These are phyloP conservation scores for Penicillium sp. DNA, from an alignment of 2,329 filamentous ascomycete genomes.

Conservation along the genomic window DNA sequence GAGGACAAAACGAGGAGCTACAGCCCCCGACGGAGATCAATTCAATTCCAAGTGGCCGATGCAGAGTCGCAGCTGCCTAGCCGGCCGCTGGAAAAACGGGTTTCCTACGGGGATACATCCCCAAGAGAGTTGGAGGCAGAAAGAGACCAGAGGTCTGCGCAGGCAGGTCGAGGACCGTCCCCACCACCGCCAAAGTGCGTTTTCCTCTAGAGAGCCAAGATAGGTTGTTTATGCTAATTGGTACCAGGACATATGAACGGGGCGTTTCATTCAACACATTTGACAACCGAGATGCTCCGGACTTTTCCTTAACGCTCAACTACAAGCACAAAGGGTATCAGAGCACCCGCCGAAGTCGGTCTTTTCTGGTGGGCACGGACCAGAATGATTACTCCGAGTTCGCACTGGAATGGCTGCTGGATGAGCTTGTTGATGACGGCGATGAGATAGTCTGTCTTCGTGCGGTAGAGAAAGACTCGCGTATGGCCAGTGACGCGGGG, in stretches of 20 bases:
- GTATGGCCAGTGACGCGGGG: conserved; percentile 60
- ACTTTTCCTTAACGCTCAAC: conserved; percentile 78
- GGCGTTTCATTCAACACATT: conserved; percentile 76
- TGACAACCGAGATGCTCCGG: conserved; percentile 62
- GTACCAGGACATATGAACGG: conserved; percentile 58
- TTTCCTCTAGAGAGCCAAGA: not conserved
- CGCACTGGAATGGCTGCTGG: conserved; percentile 86
- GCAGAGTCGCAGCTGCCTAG: conserved; percentile 29
- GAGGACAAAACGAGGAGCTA: conserved; percentile 22
- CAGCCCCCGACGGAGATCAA: conserved; percentile 35
- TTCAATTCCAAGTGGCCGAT: conserved; percentile 38
- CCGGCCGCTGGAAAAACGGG: conserved; percentile 27
- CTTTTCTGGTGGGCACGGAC: conserved; percentile 87
- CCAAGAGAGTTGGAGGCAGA: conserved; percentile 21
- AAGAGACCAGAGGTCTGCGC: conserved; percentile 24
- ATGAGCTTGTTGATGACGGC: conserved; percentile 88
- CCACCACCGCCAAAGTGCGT: conserved; percentile 44
- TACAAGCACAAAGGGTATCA: conserved; percentile 84
- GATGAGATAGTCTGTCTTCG: conserved; percentile 90
- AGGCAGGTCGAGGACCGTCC: conserved; percentile 32
- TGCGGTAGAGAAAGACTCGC: conserved; percentile 80
- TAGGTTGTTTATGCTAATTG: conserved; percentile 3
- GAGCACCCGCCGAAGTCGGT: conserved; percentile 74
- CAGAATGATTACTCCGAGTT: conserved; percentile 91
- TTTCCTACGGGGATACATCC: conserved; percentile 19